phyloP scores from a whole-genome alignment of 2,329 filamentous ascomycete species.

The Davidsoniella eucalypti region DNA sequence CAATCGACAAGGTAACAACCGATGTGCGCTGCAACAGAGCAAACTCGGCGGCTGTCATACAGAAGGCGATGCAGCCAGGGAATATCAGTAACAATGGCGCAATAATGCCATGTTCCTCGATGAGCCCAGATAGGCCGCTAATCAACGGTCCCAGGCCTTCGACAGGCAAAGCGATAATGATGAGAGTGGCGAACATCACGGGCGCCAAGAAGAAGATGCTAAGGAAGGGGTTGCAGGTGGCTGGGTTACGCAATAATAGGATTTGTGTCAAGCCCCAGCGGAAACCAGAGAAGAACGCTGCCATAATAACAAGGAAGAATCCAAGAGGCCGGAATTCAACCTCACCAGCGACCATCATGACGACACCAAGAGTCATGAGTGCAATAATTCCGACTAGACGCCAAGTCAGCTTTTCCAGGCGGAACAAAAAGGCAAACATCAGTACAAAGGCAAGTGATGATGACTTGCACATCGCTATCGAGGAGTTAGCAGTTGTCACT shows the following conservation, averaged over 20 bases:
- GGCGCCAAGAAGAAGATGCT: conserved; percentile 96
- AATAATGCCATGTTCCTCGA: conserved; percentile 50
- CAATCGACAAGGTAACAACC: conserved; percentile 90
- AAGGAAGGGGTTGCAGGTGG: conserved; percentile 90
- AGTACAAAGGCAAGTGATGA: conserved; percentile 91
- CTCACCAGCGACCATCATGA: conserved; percentile 98
- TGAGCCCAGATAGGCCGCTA: conserved; percentile 47
- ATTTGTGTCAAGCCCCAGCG: conserved; percentile 98
- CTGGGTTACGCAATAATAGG: conserved; percentile 78
- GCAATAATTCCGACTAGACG: conserved; percentile 74
- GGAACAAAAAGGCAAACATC: conserved; percentile 85
- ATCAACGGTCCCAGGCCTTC: conserved; percentile 59
- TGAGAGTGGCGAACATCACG: conserved; percentile 78
- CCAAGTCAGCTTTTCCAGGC: conserved; percentile 73
- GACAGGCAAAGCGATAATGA: conserved; percentile 67
- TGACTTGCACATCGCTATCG: conserved; percentile 86
- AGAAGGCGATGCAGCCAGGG: conserved; percentile 78
- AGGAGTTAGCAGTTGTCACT: conserved; percentile 14
- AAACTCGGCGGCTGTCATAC: conserved; percentile 95
- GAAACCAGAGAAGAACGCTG: conserved; percentile 90
- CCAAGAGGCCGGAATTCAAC: conserved; percentile 74
- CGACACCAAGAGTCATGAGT: conserved; percentile 79
- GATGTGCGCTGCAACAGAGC: conserved; percentile 86
- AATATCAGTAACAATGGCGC: conserved; percentile 67
- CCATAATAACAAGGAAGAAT: conserved; percentile 82